Base-by-base conservation (phyloP, 805 yeast genomes). In the Candida germanica region DNA sequence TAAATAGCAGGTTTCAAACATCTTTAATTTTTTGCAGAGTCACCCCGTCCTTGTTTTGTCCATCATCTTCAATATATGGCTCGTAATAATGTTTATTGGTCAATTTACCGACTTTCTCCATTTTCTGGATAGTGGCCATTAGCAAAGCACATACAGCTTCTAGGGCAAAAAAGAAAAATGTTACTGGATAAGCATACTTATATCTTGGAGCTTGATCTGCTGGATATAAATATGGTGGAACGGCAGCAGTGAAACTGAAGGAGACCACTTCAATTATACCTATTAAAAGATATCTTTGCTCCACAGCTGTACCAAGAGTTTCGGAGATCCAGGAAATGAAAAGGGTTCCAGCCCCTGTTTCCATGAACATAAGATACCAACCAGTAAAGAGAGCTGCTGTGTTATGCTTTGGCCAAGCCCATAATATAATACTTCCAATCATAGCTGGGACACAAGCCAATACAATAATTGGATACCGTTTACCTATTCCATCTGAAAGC, bases 201-300 rank as follows among this genome's bases (percentile, higher is more conserved):
- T 57, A 61, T 29, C 42, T 44, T 16, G 66, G 66, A 2, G 66
- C 66, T n/a, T 54, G 46, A 23, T 50, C 46, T 15, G 65, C 52
- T 16, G 63, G 61, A 44, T 48, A 61, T 22, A 61, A 44, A 14
- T 57, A 46, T 5, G 57, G 42, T 29, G 65, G 67, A 20, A 60
- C 33, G 60, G 63, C 59, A 10, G 67, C 61, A 36, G 51, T 54
- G 28, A 60, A 48, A 5, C 60, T 53, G 39, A 50, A 58, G 3
- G 61, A 45, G 32, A 58, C 35, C 2, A 59, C 53, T 22, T 59
- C 58, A 16, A 56, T 61, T 9, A 56, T 13, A 16, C 41, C 45
- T 26, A 38, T 38, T 18, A 32, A n/a, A 19, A 41, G 31, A 27
- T 33, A 34, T 35, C 42, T 41, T 12, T 27, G 38, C 16, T 41